A percentile compares a stretch with the other conserved stretches of the same genome.
phyloP scores from a whole-genome alignment of 805 yeast genomes.

The Kodamaea kakaduensis region DNA sequence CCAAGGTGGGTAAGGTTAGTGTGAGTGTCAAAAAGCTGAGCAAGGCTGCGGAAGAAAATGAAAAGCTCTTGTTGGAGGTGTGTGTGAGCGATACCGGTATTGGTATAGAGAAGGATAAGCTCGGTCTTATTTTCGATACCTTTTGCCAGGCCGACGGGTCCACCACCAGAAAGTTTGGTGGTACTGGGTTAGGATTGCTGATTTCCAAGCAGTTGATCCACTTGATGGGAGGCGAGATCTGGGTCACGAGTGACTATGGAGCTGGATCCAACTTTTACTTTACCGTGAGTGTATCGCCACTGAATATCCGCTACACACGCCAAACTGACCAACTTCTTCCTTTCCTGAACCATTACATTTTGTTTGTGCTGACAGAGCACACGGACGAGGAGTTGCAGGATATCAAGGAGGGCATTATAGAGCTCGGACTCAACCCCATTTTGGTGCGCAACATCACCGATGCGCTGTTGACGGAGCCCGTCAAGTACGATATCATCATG shows the following conservation, averaged over 20 bases:
- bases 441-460: conserved; percentile 55
- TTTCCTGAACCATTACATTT: conserved; percentile 63
- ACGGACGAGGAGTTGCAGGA: conserved; percentile 46
- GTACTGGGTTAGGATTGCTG: conserved; percentile 86
- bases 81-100: conserved; percentile 90
- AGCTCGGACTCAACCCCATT: conserved; percentile 59
- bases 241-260: conserved; percentile 82
- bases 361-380: conserved; percentile 68
- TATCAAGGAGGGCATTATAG: conserved; percentile 47
- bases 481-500: conserved; percentile 73
- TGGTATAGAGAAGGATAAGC: conserved; percentile 80
- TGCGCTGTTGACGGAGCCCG: conserved; percentile 53
- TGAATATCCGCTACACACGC: conserved; percentile 55
- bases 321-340: conserved; percentile 69
- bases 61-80: conserved; percentile 61
- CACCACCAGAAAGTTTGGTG: conserved; percentile 88
- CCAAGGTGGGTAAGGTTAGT: conserved; percentile 77
- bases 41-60: conserved; percentile 26
- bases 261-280: conserved; percentile 81
- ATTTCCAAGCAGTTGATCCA: conserved; percentile 85
- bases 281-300: conserved; percentile 75
- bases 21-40: conserved; percentile 61
- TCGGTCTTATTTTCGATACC: conserved; percentile 82
- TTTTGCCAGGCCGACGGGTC: conserved; percentile 94
- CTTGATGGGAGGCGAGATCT: conserved; percentile 89